Conservation (phyloP, 2,329 filamentous ascomycete genomes). For the Talaromyces atroroseus region DNA sequence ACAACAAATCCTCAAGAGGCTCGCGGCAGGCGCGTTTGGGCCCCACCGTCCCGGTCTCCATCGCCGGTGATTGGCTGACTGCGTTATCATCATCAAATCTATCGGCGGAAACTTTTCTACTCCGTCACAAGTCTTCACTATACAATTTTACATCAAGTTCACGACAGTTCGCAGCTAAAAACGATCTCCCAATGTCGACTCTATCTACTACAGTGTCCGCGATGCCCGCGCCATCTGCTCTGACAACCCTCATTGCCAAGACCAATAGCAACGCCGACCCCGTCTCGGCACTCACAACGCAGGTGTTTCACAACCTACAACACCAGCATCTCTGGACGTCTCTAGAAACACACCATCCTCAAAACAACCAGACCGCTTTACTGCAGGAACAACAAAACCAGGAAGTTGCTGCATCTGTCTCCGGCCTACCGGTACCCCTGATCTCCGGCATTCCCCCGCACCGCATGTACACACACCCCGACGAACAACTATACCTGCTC, state of each 20-base stretch:
- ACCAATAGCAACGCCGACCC: conserved; percentile 22
- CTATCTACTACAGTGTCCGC: conserved; percentile 4
- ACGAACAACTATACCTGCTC: conserved; percentile 58
- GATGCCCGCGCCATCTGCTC: conserved; percentile 30
- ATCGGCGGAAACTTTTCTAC: conserved; percentile 17
- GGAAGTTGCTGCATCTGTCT: background rate
- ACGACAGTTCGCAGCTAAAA: background rate
- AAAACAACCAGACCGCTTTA: conserved; percentile 20
- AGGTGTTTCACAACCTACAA: conserved; percentile 59
- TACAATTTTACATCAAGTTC: background rate
- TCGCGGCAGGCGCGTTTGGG: background rate
- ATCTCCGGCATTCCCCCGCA: conserved; percentile 58
- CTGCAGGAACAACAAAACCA: background rate
- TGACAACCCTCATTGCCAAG: conserved; percentile 36
- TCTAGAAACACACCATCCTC: conserved; percentile 44
- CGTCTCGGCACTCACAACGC: conserved; percentile 46
- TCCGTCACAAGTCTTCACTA: background rate
- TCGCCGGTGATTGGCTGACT: background rate
- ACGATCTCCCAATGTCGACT: background rate
- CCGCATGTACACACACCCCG: conserved; percentile 58
- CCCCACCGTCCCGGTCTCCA: background rate
- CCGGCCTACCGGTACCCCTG: conserved; percentile 42
- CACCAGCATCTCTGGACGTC: conserved; percentile 58
- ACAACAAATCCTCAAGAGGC: conserved; percentile 3
- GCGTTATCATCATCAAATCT: background rate